Conservation (phyloP, 495 filamentous ascomycete species). For the Aspergillus affinis region DNA sequence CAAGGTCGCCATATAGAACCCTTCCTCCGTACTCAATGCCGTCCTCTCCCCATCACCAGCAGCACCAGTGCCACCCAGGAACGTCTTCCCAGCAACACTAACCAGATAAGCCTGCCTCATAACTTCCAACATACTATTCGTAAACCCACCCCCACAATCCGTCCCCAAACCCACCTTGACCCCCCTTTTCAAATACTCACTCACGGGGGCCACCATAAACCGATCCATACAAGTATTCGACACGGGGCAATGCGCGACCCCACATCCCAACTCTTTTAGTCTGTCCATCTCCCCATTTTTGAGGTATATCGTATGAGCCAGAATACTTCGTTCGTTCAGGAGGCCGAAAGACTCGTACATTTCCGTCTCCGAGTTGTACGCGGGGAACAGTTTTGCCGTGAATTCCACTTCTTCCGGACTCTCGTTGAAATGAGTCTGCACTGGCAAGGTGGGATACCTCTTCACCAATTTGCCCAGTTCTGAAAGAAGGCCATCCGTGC, state of each 20-base stretch:
- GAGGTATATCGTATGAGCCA: slow-evolving; percentile 64
- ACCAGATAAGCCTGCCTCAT: slow-evolving; percentile 63
- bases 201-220: slow-evolving; percentile 59
- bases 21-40: slow-evolving; percentile 50
- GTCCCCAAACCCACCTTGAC: slow-evolving; percentile 68
- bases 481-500: slow-evolving; percentile 49
- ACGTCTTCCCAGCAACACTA: slow-evolving; percentile 51
- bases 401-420: slow-evolving; percentile 54
- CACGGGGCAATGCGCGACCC: slow-evolving; percentile 63
- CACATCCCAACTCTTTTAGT: slow-evolving; percentile 49
- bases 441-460: slow-evolving; percentile 51
- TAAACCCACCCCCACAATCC: slow-evolving; percentile 66
- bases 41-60: slow-evolving; percentile 47
- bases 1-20: slow-evolving; percentile 61
- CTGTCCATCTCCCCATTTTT: slow-evolving; percentile 51
- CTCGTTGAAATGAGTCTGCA: slow-evolving; percentile 69
- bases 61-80: too few relatives aligned
- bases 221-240: slow-evolving; percentile 62
- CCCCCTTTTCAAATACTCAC: slow-evolving; percentile 53
- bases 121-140: slow-evolving; percentile 56
- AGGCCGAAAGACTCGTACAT: slow-evolving; percentile 55
- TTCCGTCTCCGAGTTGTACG: slow-evolving; percentile 52
- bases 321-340: slow-evolving; percentile 54
- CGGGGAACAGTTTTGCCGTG: slow-evolving; percentile 52
- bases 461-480: slow-evolving; percentile 53